Conservation (phyloP, 441 rosid genomes). For the Hura crepitans region DNA sequence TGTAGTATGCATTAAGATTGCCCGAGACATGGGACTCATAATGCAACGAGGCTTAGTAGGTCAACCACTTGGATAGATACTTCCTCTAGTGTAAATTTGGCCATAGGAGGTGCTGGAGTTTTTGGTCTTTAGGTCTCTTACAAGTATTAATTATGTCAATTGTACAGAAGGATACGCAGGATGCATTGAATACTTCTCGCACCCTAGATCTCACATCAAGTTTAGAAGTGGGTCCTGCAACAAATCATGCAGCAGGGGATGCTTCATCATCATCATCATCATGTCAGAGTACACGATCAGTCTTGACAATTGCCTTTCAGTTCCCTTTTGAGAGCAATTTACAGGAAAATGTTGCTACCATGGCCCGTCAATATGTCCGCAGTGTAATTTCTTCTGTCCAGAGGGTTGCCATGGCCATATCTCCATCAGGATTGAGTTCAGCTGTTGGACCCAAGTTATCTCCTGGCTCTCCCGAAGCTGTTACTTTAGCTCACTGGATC, state of each 20-base stretch:
- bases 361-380: constrained; percentile 92
- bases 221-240: constrained; percentile 75
- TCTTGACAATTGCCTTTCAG: constrained; percentile 95
- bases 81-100: background rate
- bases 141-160: constrained; percentile 17
- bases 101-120: background rate
- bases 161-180: constrained; percentile 60
- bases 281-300: constrained; percentile 53
- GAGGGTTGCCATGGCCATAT: constrained; percentile 92
- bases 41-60: background rate
- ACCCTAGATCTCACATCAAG: constrained; percentile 92
- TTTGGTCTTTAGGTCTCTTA: background rate
- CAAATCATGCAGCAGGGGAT: constrained; percentile 51
- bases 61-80: background rate
- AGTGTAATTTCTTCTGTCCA: constrained; percentile 94
- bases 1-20: background rate
- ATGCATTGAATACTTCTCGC: constrained; percentile 48
- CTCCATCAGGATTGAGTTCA: constrained; percentile 74
- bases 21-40: background rate
- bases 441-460: constrained; percentile 57
- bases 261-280: constrained; percentile 29
- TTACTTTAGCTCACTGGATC: constrained; percentile 82
- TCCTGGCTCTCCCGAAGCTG: constrained; percentile 84
- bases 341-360: constrained; percentile 85
- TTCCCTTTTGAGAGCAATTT: constrained; percentile 84